These are phyloP conservation scores for Wickerhamomyces bovis DNA, from an alignment of 805 yeast genomes.

Conservation along the genomic window DNA sequence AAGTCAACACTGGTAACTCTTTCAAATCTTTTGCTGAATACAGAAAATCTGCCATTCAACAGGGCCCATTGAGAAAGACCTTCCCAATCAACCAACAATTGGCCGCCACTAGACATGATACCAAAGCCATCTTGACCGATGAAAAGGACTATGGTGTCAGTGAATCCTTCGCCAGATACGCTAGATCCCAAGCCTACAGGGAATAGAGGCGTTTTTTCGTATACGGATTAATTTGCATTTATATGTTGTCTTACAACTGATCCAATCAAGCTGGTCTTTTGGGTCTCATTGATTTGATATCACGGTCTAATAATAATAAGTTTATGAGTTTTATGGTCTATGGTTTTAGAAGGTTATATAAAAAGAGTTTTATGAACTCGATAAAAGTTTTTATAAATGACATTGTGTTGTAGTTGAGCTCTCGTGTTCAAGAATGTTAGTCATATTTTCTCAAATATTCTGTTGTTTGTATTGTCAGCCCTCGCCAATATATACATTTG, in stretches of 20 bases:
- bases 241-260: background rate
- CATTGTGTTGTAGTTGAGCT: too few relatives aligned
- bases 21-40: constrained; percentile 31
- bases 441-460: too few relatives aligned
- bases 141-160: constrained; percentile 22
- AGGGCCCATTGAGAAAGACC: constrained; percentile 30
- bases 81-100: constrained; percentile 2
- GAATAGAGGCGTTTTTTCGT: constrained; percentile 3
- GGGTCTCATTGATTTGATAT: background rate
- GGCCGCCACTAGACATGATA: constrained; percentile 2
- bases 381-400: too few relatives aligned
- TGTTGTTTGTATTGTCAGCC: too few relatives aligned
- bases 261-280: background rate
- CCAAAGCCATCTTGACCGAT: constrained; percentile 16
- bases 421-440: too few relatives aligned
- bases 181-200: constrained; percentile 21
- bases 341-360: background rate
- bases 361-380: background rate
- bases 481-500: too few relatives aligned
- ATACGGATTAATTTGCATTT: background rate
- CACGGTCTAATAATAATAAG: background rate
- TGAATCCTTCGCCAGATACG: constrained; percentile 17
- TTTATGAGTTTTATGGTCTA: background rate
- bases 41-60: constrained; percentile 32
- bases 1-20: constrained; percentile 25